These are phyloP conservation scores for Elasticomyces elasticus DNA, from an alignment of 495 filamentous ascomycete species.

Conservation along the genomic window DNA sequence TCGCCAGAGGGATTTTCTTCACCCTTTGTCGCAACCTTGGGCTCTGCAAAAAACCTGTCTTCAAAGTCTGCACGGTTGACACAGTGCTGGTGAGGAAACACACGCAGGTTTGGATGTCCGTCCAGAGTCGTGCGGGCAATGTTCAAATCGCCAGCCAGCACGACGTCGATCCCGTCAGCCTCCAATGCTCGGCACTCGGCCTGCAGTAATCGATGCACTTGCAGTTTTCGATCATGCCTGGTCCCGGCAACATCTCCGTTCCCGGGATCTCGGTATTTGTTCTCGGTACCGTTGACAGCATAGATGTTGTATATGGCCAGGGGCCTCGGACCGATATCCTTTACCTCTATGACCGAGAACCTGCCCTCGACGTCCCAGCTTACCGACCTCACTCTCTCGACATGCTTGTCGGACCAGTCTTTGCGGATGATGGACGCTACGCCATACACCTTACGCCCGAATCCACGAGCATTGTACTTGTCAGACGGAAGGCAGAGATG, in stretches of 20 bases:
- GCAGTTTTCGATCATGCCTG: constrained; percentile 41
- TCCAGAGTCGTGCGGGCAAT: constrained; percentile 35
- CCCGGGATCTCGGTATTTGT: constrained; percentile 33
- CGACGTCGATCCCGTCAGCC: constrained; percentile 30
- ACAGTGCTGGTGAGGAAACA: constrained; percentile 36
- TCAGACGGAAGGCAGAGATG: constrained; percentile 40
- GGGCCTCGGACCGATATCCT: not conserved
- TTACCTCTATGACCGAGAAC: constrained; percentile 35
- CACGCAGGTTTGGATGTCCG: constrained; percentile 37
- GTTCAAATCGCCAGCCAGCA: constrained; percentile 43
- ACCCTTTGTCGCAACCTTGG: too few species aligned
- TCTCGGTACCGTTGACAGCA: constrained; percentile 43
- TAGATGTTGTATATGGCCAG: constrained; percentile 42
- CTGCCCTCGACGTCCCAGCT: constrained; percentile 47
- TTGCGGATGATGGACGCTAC: constrained; percentile 39
- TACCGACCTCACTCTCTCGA: constrained; percentile 24
- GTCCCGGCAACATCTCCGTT: constrained; percentile 36
- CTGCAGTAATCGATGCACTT: constrained; percentile 36
- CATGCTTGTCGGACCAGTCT: constrained; percentile 29
- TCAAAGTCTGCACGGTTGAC: constrained; percentile 42
- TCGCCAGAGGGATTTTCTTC: not conserved
- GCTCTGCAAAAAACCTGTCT: constrained; percentile 36
- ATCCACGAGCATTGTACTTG: constrained; percentile 39
- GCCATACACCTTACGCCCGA: constrained; percentile 42
- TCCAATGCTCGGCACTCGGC: constrained; percentile 35